Conservation (phyloP, 352 stramenopile genomes). For the Globisporangium solare region DNA sequence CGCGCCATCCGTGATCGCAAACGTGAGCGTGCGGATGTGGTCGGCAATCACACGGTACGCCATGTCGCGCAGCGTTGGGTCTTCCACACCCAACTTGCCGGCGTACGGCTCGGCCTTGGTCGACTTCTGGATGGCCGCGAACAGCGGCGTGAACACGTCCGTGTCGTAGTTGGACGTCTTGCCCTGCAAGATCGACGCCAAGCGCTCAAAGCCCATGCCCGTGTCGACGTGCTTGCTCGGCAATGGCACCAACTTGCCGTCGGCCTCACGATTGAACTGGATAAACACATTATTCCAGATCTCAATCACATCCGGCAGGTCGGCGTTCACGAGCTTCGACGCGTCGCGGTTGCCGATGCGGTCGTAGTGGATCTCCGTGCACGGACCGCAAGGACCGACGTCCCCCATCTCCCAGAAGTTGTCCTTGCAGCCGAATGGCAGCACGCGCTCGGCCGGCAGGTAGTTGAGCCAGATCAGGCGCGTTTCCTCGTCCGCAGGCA, state of each 20-base stretch:
- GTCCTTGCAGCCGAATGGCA: slow-evolving; percentile 95
- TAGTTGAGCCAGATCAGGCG: slow-evolving; percentile 87
- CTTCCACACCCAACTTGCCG: slow-evolving; percentile 86
- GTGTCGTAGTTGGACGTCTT: slow-evolving; percentile 99
- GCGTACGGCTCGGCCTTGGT: slow-evolving; percentile 77
- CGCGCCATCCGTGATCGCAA: slow-evolving; percentile 97
- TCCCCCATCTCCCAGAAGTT: slow-evolving; percentile 99
- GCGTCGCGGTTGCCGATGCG: slow-evolving; percentile 94
- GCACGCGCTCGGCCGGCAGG: slow-evolving; percentile 84
- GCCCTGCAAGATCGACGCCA: slow-evolving; percentile 89
- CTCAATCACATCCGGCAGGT: slow-evolving; percentile 98
- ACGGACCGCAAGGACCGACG: slow-evolving; percentile 97
- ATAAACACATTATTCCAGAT: slow-evolving; percentile 99
- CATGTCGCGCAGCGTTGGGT: slow-evolving; percentile 85
- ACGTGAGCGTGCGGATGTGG: slow-evolving; percentile 97
- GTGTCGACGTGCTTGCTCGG: slow-evolving; percentile 98
- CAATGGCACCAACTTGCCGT: slow-evolving; percentile 86
- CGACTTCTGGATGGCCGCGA: slow-evolving; percentile 88
- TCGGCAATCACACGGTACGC: slow-evolving; percentile 96
- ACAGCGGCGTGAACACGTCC: slow-evolving; percentile 97
- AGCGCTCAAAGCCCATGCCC: slow-evolving; percentile 98
- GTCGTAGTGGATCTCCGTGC: slow-evolving; percentile 99
- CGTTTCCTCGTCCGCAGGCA: slow-evolving; percentile 91
- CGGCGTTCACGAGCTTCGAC: slow-evolving; percentile 93
- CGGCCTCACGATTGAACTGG: slow-evolving; percentile 95